Base-by-base conservation (phyloP, 495 filamentous ascomycete genomes). In the Podospora conica region DNA sequence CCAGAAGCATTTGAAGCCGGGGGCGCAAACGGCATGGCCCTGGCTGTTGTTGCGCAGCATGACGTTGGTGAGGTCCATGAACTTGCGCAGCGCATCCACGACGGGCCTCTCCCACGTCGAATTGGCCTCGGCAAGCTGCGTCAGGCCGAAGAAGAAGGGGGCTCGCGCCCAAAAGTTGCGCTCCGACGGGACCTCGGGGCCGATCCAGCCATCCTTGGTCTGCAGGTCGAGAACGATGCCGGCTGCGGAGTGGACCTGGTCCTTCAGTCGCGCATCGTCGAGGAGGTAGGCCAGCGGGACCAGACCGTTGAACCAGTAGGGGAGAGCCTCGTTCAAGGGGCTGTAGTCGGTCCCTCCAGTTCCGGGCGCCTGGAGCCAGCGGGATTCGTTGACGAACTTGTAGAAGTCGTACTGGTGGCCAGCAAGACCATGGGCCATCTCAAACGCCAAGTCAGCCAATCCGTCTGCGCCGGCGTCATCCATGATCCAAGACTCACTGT, bases 221-320 rank as follows among this genome's bases (percentile, higher is more conserved):
- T 88, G 83, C 58, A 80, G 77, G 27, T 72, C 75, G n/a, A 89
- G 75, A 2, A 88, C 76, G 61, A 81, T 80, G 27, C 82, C 77
- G 6, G 82, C 72, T 31, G 80, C 76, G 22, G 77, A 69, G 21
- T 80, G 76, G 9, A 86, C 82, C 63, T 89, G 86, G 3, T 60
- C 72, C 66, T 84, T 84, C 53, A 88, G 70, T 20, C 84, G 70
- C 1, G 74, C 72, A 69, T 89, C 82, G 60, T 86, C 76, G 18
- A 86, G 70, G 0, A 75, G 75, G 68, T 84, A 89, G 4, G 87
- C 86, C 25, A 90, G 74, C 1, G 87, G 87, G 1, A 90, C 88
- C 2, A 89, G 73, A 15, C 84, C 84, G 70, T 89, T 89, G 66
- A 88, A 83, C 88, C 86, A 90, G 70, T 90, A 89, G 3, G 87